These are phyloP conservation scores for Barnettozyma californica DNA, from an alignment of 805 yeast species.

Conservation along the genomic window DNA sequence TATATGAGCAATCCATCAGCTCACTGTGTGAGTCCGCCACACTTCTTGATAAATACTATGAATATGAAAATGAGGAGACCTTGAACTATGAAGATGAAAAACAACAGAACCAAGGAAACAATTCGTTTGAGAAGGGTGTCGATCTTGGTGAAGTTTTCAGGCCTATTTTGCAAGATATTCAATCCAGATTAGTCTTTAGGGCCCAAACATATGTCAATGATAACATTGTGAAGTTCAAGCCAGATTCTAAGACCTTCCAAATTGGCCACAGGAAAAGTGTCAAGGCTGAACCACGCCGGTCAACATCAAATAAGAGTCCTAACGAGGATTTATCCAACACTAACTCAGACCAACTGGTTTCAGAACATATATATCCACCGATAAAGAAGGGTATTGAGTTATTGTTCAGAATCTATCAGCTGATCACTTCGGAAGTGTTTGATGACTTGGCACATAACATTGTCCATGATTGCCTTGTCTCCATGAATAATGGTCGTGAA, in stretches of 20 bases:
- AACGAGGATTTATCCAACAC: background rate
- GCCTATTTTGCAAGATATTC: constrained; percentile 72
- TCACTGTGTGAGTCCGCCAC: constrained; percentile 72
- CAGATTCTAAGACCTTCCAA: constrained; percentile 62
- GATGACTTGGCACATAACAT: constrained; percentile 87
- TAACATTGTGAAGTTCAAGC: constrained; percentile 59
- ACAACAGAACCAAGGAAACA: constrained; percentile 17
- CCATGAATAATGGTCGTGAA: constrained; percentile 51
- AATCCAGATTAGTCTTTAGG: constrained; percentile 73
- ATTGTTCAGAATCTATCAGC: constrained; percentile 71
- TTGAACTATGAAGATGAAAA: constrained; percentile 11
- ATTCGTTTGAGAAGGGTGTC: constrained; percentile 24
- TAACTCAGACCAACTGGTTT: constrained; percentile 9
- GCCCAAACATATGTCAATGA: constrained; percentile 70
- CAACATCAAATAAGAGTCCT: constrained; percentile 2
- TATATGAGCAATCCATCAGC: constrained; percentile 65
- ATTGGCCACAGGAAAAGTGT: constrained; percentile 39
- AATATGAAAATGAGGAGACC: constrained; percentile 57
- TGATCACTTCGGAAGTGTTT: constrained; percentile 71
- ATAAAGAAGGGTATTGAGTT: constrained; percentile 62
- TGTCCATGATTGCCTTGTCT: constrained; percentile 67
- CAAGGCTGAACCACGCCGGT: constrained; percentile 3
- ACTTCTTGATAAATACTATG: constrained; percentile 61
- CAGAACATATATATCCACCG: constrained; percentile 61
- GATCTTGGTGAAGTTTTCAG: constrained; percentile 57